Evolutionary conservation across 176 grass and related monocot genomes (phyloP), one percentile per base, ranked within the genome.

Genomic region (Eleusine coracana): DNA sequence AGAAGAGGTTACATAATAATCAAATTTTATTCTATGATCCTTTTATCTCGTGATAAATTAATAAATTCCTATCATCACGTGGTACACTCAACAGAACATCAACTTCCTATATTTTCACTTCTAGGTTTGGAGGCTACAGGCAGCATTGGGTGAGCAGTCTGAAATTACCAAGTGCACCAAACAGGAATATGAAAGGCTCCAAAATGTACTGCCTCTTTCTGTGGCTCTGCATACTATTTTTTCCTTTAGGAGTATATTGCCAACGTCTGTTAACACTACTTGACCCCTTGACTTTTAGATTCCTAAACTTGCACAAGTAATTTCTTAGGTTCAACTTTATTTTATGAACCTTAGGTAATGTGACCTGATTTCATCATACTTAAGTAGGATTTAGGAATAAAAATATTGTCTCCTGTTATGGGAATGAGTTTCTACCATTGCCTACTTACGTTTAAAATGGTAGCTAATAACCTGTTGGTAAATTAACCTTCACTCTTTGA

Each of bases 61-160:
- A 45, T 63, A 34, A 37, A 37, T 55, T 28, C 21, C 71, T 4
- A 15, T 55, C 10, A 41, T 59, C 20, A 3, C 52, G 58, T 58
- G 37, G 66, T 79, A 16, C 67, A 78, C 80, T 68, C 52, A 87
- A 41, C 20, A 79, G 64, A 50, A 62, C 14, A 56, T 29, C 54
- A 36, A 83, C 28, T 48, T 79, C 56, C 50, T 42, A 66, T 79
- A 79, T 76, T 38, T 66, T 58, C 21, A 36, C 74, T 70, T 74
- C 76, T 68, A 99, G 96, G 93, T 99, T 90, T 99, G 96, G 96
- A 96, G 91, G 70, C 85, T 99, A 37, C 93, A 99, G 86, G 93
- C 96, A 52, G 96, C 96, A 10, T 79, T 99, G 85, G 96, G 93
- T 85, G 96, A 96, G 77, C 96, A 99, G 81, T 89, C 89, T 84